Evolutionary conservation across 2,329 filamentous ascomycete species (phyloP), one percentile per base, ranked within the genome.

Genomic region (Madurella fahalii): DNA sequence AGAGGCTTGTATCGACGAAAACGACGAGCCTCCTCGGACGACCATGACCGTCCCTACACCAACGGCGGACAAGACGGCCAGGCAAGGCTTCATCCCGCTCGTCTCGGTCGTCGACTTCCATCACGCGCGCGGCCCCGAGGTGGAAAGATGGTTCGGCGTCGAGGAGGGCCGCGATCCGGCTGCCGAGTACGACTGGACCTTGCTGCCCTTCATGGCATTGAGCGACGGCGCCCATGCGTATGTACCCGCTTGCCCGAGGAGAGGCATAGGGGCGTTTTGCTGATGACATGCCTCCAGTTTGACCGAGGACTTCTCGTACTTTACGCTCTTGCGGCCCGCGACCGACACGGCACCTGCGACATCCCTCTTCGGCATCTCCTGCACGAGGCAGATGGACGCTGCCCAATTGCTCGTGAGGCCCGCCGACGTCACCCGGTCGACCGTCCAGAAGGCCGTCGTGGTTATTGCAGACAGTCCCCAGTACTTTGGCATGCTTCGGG

Each of bases 301-400:
- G 18, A 87, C 87, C 54, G 94, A 99, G 74, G 94, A 97, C 74
- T 99, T 97, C 76, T 96, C 92, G 49, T 99, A 99, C 75, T 99
- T 99, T 71, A 97, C 93, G 9, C 84, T 99, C 49, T 80, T 90
- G 55, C 83, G 84, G 31, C 83, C 85, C 45, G 79, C 78, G 52
- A 78, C 73, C 59, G 72, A 72, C 49, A 64, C 70, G 17, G 68
- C 74, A 34, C 82, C 86, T 7, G 83, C 84, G 31, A 91, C 89
- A 2, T 95, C 90, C 20, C 83, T 99, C 18, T 99, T 99, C 68
- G 94, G 94, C 58, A 96, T 99, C 67, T 89, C 91, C 16, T 99
- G 94, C 71, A 96, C 93, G 15, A 83, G 93, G 56, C 94, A 97
- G 74, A 81, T 99, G 66, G 89, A 95, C 67, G 82, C 91, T 15